Evolutionary conservation across 164 flowering plant species (phyloP), one percentile per base, ranked within the genome.

Genomic region (Taxillus chinensis): DNA sequence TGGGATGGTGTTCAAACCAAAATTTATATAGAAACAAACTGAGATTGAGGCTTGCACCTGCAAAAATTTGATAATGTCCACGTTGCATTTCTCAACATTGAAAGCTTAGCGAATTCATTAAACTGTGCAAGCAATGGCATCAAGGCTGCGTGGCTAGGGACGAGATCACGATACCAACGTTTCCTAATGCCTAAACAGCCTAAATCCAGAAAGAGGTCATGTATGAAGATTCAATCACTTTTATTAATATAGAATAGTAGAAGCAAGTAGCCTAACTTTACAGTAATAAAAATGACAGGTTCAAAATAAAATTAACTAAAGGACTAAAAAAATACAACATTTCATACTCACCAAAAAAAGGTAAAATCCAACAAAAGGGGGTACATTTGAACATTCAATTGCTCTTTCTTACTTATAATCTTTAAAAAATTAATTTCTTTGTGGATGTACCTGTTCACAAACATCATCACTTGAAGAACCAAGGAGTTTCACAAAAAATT

Each of bases 181-280:
- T 86, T 65, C 96, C 96, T 62, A 90, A 69, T 0, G 93, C 93
- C 96, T 93, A 90, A n/a, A 87, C 91, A 56, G 92, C 96, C 96
- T 90, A 70, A 41, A 74, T 2, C 17, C 3, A 27, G 27, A 27
- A 27, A 27, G 27, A 27, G 27, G 27, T 27, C 0, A 27, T 27
- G 27, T 27, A 27, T 27, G 27, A 0, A 27, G 27, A 27, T 27
- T 27, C 27, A 27, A 27, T 27, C 27, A 27, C 27, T 27, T 27
- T 27, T 27, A 2, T 27, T 27, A 27, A 2, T 27, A 27, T 27
- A 27, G 27, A 27, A 27, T 27, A 27, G 27, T 27, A 27, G 27
- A 27, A 27, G 27, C 27, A 2, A 27, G 27, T 27, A 27, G 27
- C 27, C 1, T 27, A 27, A 27, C 27, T 27, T 27, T 27, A 27